These are phyloP conservation scores for Aegilops tauschii DNA, from an alignment of 176 grass and related monocot genomes.

Conservation along the genomic window DNA sequence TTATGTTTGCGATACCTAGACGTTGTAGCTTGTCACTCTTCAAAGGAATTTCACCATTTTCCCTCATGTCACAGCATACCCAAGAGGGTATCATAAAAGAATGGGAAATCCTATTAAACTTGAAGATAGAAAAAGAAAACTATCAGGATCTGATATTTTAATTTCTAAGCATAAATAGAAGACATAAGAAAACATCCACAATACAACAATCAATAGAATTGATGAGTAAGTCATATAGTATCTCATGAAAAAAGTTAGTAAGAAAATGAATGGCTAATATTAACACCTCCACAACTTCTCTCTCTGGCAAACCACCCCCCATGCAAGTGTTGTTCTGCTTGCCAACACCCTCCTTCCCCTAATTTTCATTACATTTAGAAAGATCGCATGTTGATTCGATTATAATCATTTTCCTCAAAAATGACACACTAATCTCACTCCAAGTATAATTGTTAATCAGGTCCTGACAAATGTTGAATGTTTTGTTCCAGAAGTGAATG, in stretches of 20 bases:
- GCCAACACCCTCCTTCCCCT: neutral
- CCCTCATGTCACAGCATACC: conserved; percentile 85
- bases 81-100: conserved; percentile 77
- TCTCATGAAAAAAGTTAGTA: neutral
- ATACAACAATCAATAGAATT: neutral
- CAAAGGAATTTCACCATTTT: conserved; percentile 45
- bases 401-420: neutral
- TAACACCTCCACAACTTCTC: neutral
- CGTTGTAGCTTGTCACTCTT: conserved; percentile 47
- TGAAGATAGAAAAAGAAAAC: conserved; percentile 39
- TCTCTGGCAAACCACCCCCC: conserved; percentile 13
- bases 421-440: neutral
- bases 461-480: neutral
- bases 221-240: neutral
- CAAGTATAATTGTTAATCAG: neutral
- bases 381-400: neutral
- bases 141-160: conserved; percentile 5
- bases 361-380: conserved; percentile 7
- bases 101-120: conserved; percentile 83
- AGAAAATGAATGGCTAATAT: neutral
- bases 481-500: neutral
- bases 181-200: neutral
- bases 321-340: neutral
- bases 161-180: conserved; percentile 16
- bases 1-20: conserved; percentile 7